Evolutionary conservation across 345 rosid species (phyloP), one percentile per base, ranked within the genome.

Genomic region (Dimocarpus longan): DNA sequence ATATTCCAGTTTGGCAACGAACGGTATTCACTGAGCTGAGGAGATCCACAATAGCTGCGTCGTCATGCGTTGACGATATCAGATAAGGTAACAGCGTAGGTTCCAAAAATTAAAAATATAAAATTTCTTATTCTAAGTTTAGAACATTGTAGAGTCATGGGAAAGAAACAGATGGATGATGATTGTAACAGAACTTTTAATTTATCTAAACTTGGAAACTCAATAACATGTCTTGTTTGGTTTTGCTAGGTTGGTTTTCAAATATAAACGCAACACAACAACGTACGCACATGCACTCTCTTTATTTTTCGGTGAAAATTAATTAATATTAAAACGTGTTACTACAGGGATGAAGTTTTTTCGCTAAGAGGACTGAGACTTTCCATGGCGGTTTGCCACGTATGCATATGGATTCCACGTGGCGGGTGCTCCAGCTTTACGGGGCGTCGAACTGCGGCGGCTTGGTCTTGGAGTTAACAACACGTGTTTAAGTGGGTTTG

Each of bases 81-180:
- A 60, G 73, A 66, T 44, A 37, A 32, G 70, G 57, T 40, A 66
- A 75, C 22, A 54, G 76, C 71, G 68, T 64, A 76, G 59, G 76
- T 40, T 62, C 59, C 40, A 54, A 16, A 60, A 60, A 60, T 65
- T 24, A 65, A 65, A 13, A n/a, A 15, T 37, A 5, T 12, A 39
- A 28, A 8, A 10, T 66, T 37, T 7, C 21, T 1, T 28, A 37
- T 40, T 59, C 87, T 52, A 74, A 82, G 8, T 68, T 78, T 80
- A 65, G 82, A 80, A 71, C 13, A 68, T 48, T 82, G 39, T 54
- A 12, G 43, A 56, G 56, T 21, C 37, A 16, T 26, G 67, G 50
- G 76, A 42, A 71, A 72, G 82, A 80, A 78, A 85, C 65, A 57
- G 67, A 74, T 73, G 78, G 87, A 54, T 70, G 56, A 57, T 77